Percentiles rank a stretch among this genome's conserved stretches.
phyloP scores from a whole-genome alignment of 495 filamentous ascomycete genomes.

The Penicilliopsis zonata region DNA sequence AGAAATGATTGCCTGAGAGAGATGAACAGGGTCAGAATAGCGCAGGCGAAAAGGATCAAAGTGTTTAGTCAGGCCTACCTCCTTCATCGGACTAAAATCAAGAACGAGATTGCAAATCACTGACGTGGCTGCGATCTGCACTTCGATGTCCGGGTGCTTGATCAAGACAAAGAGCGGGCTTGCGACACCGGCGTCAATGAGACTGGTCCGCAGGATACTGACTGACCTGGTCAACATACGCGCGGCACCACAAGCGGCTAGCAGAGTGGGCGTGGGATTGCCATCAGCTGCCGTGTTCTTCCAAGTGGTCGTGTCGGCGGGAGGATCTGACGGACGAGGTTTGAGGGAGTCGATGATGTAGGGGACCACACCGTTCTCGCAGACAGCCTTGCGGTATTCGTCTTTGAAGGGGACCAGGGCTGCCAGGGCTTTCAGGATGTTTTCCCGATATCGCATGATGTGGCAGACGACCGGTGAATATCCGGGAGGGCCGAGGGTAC shows the following conservation, averaged over 20 bases:
- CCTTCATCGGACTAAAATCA: conserved; percentile 83
- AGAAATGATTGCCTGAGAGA: conserved; percentile 53
- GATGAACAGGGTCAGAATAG: conserved; percentile 4
- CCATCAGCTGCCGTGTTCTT: conserved; percentile 29
- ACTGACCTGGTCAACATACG: conserved; percentile 73
- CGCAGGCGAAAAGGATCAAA: background rate
- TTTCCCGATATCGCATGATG: conserved; percentile 64
- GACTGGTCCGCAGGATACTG: conserved; percentile 66
- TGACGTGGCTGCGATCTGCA: conserved; percentile 75
- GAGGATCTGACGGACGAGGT: conserved; percentile 31
- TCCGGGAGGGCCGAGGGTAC: conserved; percentile 45
- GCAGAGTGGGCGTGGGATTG: conserved; percentile 52
- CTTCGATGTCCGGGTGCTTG: conserved; percentile 61
- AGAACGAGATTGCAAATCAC: conserved; percentile 72
- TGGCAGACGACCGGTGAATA: conserved; percentile 54
- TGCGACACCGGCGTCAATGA: conserved; percentile 77
- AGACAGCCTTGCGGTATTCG: conserved; percentile 69
- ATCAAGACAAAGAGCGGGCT: conserved; percentile 69
- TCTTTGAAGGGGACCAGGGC: conserved; percentile 72
- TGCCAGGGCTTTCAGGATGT: conserved; percentile 65
- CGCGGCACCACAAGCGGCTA: conserved; percentile 74
- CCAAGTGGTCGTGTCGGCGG: conserved; percentile 17
- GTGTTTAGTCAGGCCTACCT: conserved; percentile 44
- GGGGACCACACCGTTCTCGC: conserved; percentile 65
- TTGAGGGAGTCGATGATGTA: conserved; percentile 78